phyloP scores from a whole-genome alignment of 345 rosid species.

The Eucalyptus viminalis region DNA sequence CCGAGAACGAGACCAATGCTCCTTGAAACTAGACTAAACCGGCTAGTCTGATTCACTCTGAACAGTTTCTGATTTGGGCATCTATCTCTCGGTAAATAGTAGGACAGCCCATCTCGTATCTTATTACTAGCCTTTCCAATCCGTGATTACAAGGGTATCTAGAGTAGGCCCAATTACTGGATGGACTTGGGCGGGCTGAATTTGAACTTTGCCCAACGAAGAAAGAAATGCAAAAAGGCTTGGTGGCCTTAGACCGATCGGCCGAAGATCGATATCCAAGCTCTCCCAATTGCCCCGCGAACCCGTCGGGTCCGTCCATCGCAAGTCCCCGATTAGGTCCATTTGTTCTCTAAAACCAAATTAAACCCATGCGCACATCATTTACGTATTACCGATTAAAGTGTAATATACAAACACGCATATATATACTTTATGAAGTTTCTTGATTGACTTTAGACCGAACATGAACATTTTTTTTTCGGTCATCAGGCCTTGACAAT shows the following conservation, averaged over 20 bases:
- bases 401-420: too few relatives aligned
- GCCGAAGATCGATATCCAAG: not conserved
- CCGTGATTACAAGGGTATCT: not conserved
- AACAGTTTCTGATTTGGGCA: too few relatives aligned
- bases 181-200: not conserved
- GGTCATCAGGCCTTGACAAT: too few relatives aligned
- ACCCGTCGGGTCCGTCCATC: not conserved
- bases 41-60: fast-evolving
- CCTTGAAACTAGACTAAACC: too few relatives aligned
- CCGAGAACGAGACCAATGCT: fast-evolving
- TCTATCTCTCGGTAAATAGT: too few relatives aligned
- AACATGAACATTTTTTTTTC: too few relatives aligned
- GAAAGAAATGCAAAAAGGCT: not conserved
- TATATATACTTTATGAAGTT: not conserved
- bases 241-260: not conserved
- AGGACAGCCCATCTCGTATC: too few relatives aligned
- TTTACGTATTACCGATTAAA: not conserved
- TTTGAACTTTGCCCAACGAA: not conserved
- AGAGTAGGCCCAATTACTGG: not conserved
- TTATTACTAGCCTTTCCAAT: not conserved
- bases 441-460: not conserved
- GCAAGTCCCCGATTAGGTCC: not conserved
- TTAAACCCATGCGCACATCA: not conserved
- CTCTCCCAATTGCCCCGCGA: not conserved
- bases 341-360: not conserved